These are phyloP conservation scores for Zygoascus ofunaensis DNA, from an alignment of 805 yeast genomes.

Conservation along the genomic window DNA sequence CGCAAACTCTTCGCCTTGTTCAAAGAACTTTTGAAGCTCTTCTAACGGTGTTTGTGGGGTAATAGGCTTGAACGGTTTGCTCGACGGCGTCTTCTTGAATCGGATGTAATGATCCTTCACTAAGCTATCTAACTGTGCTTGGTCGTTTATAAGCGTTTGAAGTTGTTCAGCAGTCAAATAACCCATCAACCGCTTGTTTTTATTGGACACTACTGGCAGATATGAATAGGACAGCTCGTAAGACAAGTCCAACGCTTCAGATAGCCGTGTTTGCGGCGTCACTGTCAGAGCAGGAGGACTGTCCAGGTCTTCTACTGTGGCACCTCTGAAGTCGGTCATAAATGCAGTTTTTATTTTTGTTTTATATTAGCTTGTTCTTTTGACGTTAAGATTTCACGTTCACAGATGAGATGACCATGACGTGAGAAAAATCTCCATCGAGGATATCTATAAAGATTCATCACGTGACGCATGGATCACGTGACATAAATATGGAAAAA, in stretches of 20 bases:
- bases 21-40: slow-evolving; percentile 42
- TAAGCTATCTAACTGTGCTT: neutral
- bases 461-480: too few species aligned
- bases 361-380: too few species aligned
- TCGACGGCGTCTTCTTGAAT: slow-evolving; percentile 25
- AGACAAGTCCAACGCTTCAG: slow-evolving; percentile 46
- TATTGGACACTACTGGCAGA: slow-evolving; percentile 44
- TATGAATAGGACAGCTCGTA: slow-evolving; percentile 46
- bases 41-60: slow-evolving; percentile 51
- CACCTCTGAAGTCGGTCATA: slow-evolving; percentile 19
- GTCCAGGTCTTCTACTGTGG: slow-evolving; percentile 52
- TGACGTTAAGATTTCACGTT: neutral
- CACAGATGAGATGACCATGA: neutral
- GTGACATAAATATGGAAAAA: too few species aligned
- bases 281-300: slow-evolving; percentile 49
- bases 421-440: too few species aligned
- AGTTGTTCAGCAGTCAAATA: slow-evolving; percentile 37
- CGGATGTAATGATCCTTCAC: slow-evolving; percentile 19
- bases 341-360: slow-evolving; percentile 13
- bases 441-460: too few species aligned
- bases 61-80: slow-evolving; percentile 32
- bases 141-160: slow-evolving; percentile 26
- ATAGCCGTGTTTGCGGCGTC: slow-evolving; percentile 38
- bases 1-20: slow-evolving; percentile 43
- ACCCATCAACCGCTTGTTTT: slow-evolving; percentile 41